Evolutionary conservation across 2,329 filamentous ascomycete species (phyloP).

Genomic region (Calonectria honghensis): DNA sequence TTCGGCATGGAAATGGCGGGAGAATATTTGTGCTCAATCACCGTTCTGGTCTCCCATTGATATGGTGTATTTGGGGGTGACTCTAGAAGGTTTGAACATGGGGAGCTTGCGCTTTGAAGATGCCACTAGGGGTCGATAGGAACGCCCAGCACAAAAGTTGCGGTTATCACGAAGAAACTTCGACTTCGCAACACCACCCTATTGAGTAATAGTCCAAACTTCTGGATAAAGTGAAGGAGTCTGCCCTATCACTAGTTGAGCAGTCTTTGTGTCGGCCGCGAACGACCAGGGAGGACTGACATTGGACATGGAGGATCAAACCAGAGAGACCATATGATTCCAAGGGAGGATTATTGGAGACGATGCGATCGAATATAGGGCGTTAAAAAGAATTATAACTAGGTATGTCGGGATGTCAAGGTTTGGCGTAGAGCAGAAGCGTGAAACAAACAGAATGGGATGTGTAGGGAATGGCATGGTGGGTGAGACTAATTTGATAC

Average conservation of each 20-base stretch:
- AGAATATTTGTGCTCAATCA: not conserved
- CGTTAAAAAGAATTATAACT: not conserved
- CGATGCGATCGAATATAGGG: slow-evolving; percentile 24
- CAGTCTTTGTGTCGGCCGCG: slow-evolving; percentile 8
- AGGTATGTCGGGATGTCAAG: slow-evolving; percentile 20
- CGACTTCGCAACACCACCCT: not conserved
- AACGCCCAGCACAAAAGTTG: not conserved
- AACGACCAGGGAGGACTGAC: slow-evolving; percentile 26
- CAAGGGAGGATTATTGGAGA: slow-evolving; percentile 14
- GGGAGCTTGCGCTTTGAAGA: not conserved
- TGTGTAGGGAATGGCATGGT: slow-evolving; percentile 3
- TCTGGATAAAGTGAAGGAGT: not conserved
- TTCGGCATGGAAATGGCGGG: not conserved
- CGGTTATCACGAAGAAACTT: not conserved
- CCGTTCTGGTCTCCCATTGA: not conserved
- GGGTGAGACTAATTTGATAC: too few relatives aligned
- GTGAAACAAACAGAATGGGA: not conserved
- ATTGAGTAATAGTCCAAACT: not conserved
- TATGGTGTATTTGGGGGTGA: not conserved
- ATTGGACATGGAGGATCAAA: slow-evolving; percentile 40
- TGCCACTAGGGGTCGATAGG: not conserved
- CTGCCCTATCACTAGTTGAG: not conserved
- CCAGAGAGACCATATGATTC: not conserved
- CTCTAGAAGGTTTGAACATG: not conserved
- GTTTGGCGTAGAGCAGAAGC: not conserved